Evolutionary conservation across 106 monocot species (phyloP).

Genomic region (Dendrobium officinale): DNA sequence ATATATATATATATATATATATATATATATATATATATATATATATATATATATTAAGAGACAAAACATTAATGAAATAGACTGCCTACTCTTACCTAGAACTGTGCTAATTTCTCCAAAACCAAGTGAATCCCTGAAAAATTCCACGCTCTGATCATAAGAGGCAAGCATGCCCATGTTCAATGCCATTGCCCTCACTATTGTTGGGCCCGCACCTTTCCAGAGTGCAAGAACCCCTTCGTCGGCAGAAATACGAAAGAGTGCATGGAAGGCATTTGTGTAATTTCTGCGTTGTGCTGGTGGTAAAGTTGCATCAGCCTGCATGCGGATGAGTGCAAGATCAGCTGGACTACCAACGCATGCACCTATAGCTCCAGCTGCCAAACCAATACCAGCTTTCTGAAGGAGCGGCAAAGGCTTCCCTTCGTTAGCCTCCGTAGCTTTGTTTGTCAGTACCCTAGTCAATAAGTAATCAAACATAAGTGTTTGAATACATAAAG

Average conservation of each 20-base stretch:
- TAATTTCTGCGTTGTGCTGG: slow-evolving; percentile 57
- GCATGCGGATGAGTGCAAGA: slow-evolving; percentile 78
- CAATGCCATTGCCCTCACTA: slow-evolving; percentile 69
- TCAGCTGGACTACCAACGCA: slow-evolving; percentile 75
- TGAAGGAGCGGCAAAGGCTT: slow-evolving; percentile 66
- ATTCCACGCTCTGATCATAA: slow-evolving; percentile 78
- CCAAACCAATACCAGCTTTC: slow-evolving; percentile 68
- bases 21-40: too few relatives aligned
- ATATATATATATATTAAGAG: too few relatives aligned
- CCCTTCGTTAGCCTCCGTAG: slow-evolving; percentile 68
- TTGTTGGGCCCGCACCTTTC: slow-evolving; percentile 74
- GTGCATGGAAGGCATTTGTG: slow-evolving; percentile 73
- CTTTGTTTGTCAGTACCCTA: slow-evolving; percentile 74
- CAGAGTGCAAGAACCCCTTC: slow-evolving; percentile 76
- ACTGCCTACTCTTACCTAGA: slow-evolving; percentile 19
- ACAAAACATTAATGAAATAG: neutral
- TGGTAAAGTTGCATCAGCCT: slow-evolving; percentile 77
- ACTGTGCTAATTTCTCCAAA: slow-evolving; percentile 70
- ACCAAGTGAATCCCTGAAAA: slow-evolving; percentile 72
- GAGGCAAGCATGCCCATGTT: slow-evolving; percentile 96
- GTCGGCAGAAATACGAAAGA: slow-evolving; percentile 58
- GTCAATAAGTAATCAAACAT: slow-evolving; percentile 4
- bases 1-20: too few relatives aligned
- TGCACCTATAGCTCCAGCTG: slow-evolving; percentile 81
- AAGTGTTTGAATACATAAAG: neutral